These are phyloP conservation scores for Cyclocybe aegerita DNA, from an alignment of 768 basidiomycete genomes.

Conservation along the genomic window DNA sequence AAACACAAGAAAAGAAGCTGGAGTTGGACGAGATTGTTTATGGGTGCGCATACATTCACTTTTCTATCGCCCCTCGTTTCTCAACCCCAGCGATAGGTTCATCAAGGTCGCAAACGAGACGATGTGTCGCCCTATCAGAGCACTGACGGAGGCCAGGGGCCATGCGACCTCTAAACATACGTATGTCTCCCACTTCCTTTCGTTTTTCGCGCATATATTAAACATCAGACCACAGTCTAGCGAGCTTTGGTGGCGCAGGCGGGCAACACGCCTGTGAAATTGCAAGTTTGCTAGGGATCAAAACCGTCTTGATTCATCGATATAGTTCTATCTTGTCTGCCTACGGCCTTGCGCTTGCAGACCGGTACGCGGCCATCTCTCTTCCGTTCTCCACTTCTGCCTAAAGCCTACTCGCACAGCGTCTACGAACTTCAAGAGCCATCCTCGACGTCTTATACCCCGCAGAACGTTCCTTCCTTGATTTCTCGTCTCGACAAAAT, in stretches of 20 bases:
- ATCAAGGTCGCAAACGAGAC: slow-evolving; percentile 97
- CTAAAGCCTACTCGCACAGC: slow-evolving; percentile 32
- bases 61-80: background rate
- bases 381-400: background rate
- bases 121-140: slow-evolving; percentile 91
- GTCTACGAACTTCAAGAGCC: slow-evolving; percentile 91
- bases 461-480: slow-evolving; percentile 54
- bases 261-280: slow-evolving; percentile 95
- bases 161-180: slow-evolving; percentile 78
- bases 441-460: slow-evolving; percentile 74
- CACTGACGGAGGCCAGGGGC: slow-evolving; percentile 87
- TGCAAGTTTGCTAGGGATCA: slow-evolving; percentile 81
- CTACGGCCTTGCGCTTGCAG: slow-evolving; percentile 90
- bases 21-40: slow-evolving; percentile 84
- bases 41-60: slow-evolving; percentile 50
- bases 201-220: background rate
- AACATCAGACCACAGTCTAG: slow-evolving; percentile 48
- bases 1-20: slow-evolving; percentile 54
- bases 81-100: slow-evolving; percentile 49
- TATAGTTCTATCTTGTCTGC: slow-evolving; percentile 94
- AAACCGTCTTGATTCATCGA: slow-evolving; percentile 83
- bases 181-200: slow-evolving; percentile 26
- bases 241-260: slow-evolving; percentile 88
- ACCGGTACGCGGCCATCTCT: slow-evolving; percentile 40
- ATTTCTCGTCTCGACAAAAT: slow-evolving; percentile 69